Base-by-base conservation (phyloP, 1,284 basidiomycete genomes). In the Baeospora myosura region DNA sequence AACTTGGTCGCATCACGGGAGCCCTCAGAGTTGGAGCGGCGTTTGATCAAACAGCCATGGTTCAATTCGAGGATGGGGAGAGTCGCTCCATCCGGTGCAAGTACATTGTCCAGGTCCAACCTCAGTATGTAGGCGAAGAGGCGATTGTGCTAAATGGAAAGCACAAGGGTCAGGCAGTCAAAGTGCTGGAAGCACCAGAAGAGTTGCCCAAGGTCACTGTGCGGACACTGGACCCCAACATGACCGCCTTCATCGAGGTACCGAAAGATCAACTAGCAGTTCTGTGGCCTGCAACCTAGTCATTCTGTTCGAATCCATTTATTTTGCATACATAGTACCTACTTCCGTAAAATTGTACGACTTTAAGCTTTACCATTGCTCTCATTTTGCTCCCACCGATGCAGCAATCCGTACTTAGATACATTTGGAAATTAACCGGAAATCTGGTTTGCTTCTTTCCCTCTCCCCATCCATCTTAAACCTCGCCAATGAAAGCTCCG, bases 21-120 rank as follows among this genome's bases (percentile, higher is more conserved):
- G 63, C 62, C 4, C 54, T 56, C 8, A 52, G 56, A 14, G 56
- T 53, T 8, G 59, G 60, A 1, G 48, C 50, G 1, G 56, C 53
- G 12, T 63, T 60, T 46, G 64, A 62, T 38, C 65, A 68, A 52
- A 70, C 62, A 16, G 69, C 63, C 42, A 64, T 56, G 46, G 59
- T 66, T 36, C 54, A 50, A 21, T 64, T 71, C 40, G 59, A 63
- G 20, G 52, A 55, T 23, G 58, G 56, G 10, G 44, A 41, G 37
- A 57, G 63, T 32, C 56, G 65, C 20, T 61, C 55, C 16, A 55
- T 74, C 26, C 52, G 60, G 4, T 53, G 61, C 35, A 56, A 61
- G 41, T 72, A 66, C 48, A 54, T 74, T 25, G 48, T 53, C 5
- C 68, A 70, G 3, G 59, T 66, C 8, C 50, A 52, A 21, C 71